Base-by-base conservation (phyloP, 352 stramenopile genomes). In the Hyaloperonospora brassicae region DNA sequence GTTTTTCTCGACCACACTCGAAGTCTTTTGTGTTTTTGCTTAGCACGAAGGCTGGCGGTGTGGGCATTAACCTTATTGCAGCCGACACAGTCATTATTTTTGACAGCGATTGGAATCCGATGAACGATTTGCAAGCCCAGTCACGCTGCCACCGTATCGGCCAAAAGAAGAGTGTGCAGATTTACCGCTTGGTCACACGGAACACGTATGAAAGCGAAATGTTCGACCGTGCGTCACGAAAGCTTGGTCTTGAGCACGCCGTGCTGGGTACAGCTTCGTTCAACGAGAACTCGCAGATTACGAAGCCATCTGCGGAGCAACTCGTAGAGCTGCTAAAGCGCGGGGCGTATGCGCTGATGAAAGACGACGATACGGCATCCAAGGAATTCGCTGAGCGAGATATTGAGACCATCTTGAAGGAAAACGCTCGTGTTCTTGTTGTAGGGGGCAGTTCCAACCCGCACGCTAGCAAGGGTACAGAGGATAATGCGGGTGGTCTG, bases 201-300 rank as follows among this genome's bases (percentile, higher is more conserved):
- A 98, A 98, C 64, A 99, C 97, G 2, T 99, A 99, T 61, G 97
- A 99, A 76, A 98, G 97, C 65, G 92, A 99, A 76, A 99, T 99
- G 97, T 99, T 99, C 62, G 90, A 99, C 55, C 89, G 96, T 42
- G 96, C 95, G 17, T 98, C 86, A 22, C 72, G 93, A 59, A 99
- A 99, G 68, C 95, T 99, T 52, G 96, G 96, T 9, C 84, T 99
- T 5, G 97, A 99, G 56, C 95, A 98, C 55, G 97, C 96, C 13
- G 95, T 99, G 8, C 75, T 99, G n/a, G 93, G 97, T 24, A 97
- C 84, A 2, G 81, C 79, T 14, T 91, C 86, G 50, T 82, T 98
- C 91, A 86, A 91, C 81, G 84, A 97, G 68, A 74, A 87, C 23
- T 70, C 74, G 68, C 93, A 89, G 60, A 91, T 89, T 46, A 68